Base-by-base conservation (phyloP, 2,329 filamentous ascomycete genomes). In the Neopestalotiopsis clavispora region DNA sequence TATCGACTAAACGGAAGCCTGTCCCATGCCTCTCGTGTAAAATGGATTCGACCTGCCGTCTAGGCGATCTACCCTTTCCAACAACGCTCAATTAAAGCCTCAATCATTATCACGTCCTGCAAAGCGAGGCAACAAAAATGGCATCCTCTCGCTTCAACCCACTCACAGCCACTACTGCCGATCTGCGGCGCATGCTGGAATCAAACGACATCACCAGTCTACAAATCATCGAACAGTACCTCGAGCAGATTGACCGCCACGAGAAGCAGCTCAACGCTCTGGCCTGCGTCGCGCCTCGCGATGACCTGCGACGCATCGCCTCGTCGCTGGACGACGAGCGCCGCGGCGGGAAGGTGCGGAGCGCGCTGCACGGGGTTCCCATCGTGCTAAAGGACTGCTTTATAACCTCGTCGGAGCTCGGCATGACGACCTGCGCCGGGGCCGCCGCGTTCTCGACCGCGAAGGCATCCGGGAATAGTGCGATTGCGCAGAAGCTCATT, bases 371-470 rank as follows among this genome's bases (percentile, higher is more conserved):
- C 40, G 68, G 70, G 4, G 69, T 70, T n/a, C 70, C 70, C 2
- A 69, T 71, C 28, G 58, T 64, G 61, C 61, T 64, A 4, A 34
- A 32, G 67, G 73, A 74, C 38, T 67, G 49, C 28, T 69, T 75
- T 59, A 58, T 71, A 10, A 75, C 71, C 13, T 67, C 60, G 3
- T 59, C 67, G 3, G 45, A 69, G 10, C 59, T 74, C 12, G 73
- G 73, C 12, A 73, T 74, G 71, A 63, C 64, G 13, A 72, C 73
- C 1, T 73, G 68, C 2, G 72, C 67, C 42, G 73, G 73, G 28
- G 68, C 68, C 5, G 64, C 52, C 32, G 72, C 67, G 4, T 73
- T 74, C 13, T 52, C 67, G 12, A 64, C 57, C 45, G 13, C 66
- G 14, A 61, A 68, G 56, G 45, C 70, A 56, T 42, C 60, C 42